Conservation (phyloP, 2,329 filamentous ascomycete species). For the Pseudocercospora fuligena region DNA sequence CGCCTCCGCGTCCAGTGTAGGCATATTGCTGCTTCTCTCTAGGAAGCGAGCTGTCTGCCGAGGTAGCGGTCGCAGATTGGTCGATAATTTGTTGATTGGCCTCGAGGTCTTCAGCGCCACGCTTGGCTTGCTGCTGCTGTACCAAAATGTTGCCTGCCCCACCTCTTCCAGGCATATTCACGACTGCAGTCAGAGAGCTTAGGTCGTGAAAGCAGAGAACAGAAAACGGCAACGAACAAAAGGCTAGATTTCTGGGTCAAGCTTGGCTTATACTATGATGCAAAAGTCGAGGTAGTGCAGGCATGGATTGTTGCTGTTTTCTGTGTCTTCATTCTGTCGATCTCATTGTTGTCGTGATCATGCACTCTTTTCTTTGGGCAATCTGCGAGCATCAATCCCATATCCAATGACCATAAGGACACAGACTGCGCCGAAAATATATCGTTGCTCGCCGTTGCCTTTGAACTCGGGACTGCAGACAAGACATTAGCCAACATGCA, state of each 20-base stretch:
- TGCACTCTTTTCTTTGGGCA: constrained; percentile 30
- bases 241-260: not conserved
- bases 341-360: too few species aligned
- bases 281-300: not conserved
- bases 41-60: constrained; percentile 16
- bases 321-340: not conserved
- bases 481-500: not conserved
- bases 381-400: constrained; percentile 34
- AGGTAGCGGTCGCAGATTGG: constrained; percentile 15
- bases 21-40: constrained; percentile 46
- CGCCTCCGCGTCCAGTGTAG: constrained; percentile 52
- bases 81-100: constrained; percentile 39
- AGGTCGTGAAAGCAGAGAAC: not conserved
- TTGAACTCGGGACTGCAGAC: constrained; percentile 49
- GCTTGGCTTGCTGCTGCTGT: constrained; percentile 33
- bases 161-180: constrained; percentile 45
- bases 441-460: constrained; percentile 44
- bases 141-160: constrained; percentile 52
- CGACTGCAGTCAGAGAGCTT: not conserved
- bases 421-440: constrained; percentile 35
- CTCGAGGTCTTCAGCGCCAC: constrained; percentile 46
- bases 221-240: not conserved
- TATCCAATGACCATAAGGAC: constrained; percentile 39
- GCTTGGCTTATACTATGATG: not conserved
- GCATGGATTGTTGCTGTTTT: too few species aligned